Conservation (phyloP, 2,329 filamentous ascomycete genomes). For the Helotiales sp. region DNA sequence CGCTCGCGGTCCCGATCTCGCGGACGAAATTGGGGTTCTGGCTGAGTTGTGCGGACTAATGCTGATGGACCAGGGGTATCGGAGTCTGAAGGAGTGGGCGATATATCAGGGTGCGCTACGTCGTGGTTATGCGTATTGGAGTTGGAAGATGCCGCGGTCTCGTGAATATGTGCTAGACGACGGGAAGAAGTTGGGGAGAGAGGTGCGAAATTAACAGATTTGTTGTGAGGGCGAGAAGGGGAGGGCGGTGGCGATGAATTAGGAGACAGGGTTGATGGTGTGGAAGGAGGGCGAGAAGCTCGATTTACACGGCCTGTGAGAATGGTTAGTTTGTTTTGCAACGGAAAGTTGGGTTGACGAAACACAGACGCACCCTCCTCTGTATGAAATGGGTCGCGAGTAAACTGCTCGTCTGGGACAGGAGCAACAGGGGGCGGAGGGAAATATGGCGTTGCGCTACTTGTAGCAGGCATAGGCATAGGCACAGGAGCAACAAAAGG, state of each 20-base stretch:
- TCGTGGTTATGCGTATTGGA: slow-evolving; percentile 12
- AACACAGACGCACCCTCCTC: slow-evolving; percentile 40
- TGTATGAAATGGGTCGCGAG: slow-evolving; percentile 28
- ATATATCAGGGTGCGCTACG: background rate
- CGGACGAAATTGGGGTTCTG: background rate
- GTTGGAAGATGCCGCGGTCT: slow-evolving; percentile 10
- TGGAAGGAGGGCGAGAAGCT: background rate
- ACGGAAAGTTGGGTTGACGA: slow-evolving; percentile 5
- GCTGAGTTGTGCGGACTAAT: background rate
- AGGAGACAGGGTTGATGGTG: slow-evolving; percentile 16
- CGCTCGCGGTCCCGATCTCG: background rate
- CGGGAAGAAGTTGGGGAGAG: slow-evolving; percentile 40
- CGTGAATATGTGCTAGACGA: slow-evolving; percentile 29
- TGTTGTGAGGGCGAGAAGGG: slow-evolving; percentile 24
- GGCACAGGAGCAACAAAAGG: slow-evolving; percentile 20
- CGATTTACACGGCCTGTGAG: slow-evolving; percentile 25
- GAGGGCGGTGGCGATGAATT: slow-evolving; percentile 24
- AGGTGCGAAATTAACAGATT: slow-evolving; percentile 43
- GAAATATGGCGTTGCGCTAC: slow-evolving; percentile 34
- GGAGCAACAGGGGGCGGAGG: slow-evolving; percentile 39
- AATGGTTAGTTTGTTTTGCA: slow-evolving; percentile 9
- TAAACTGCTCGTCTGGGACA: slow-evolving; percentile 33
- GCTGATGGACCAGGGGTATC: slow-evolving; percentile 9
- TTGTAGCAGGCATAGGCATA: slow-evolving; percentile 18
- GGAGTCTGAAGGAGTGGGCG: slow-evolving; percentile 15